Percentiles rank a stretch among this genome's conserved stretches.
Evolutionary conservation across 1,284 basidiomycete species (phyloP).

Genomic region (Mycena sp.): DNA sequence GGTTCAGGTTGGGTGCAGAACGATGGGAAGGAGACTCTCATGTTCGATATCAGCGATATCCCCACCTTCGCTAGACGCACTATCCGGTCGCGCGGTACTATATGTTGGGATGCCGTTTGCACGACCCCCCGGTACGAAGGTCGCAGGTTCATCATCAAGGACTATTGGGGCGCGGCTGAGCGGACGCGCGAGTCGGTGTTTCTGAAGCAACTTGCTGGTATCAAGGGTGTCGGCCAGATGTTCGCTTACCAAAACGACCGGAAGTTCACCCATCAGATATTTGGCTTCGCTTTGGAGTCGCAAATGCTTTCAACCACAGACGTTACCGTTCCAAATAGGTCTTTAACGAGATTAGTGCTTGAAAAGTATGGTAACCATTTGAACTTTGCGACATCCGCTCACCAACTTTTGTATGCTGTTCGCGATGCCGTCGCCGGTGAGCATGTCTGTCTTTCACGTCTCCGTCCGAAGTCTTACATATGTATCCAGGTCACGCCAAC

Average conservation of each 20-base stretch:
- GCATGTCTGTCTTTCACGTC: not conserved
- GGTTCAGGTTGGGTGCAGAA: not conserved
- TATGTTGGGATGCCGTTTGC: too few species aligned
- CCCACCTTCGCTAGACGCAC: constrained; percentile 15
- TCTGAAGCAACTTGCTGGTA: constrained; percentile 14
- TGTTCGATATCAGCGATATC: not conserved
- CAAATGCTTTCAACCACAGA: not conserved
- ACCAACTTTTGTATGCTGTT: constrained; percentile 26
- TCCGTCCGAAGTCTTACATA: not conserved
- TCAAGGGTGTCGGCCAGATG: constrained; percentile 31
- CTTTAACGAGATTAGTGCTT: constrained; percentile 12
- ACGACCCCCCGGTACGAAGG: constrained; percentile 17
- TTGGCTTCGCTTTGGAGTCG: not conserved
- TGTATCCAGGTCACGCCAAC: constrained; percentile 23
- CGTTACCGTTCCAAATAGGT: not conserved
- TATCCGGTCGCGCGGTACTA: constrained; percentile 30
- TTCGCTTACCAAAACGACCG: constrained; percentile 18
- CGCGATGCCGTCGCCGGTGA: constrained; percentile 28
- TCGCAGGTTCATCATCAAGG: constrained; percentile 26
- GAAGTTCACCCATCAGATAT: not conserved
- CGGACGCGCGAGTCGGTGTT: constrained; percentile 13
- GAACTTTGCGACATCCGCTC: constrained; percentile 6
- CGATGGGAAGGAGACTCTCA: not conserved
- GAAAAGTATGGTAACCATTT: constrained; percentile 18
- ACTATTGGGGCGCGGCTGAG: constrained; percentile 21